A percentile compares a stretch with the other conserved stretches of the same genome.
Evolutionary conservation across 768 basidiomycete genomes (phyloP).

Genomic region (Suillus paluster): DNA sequence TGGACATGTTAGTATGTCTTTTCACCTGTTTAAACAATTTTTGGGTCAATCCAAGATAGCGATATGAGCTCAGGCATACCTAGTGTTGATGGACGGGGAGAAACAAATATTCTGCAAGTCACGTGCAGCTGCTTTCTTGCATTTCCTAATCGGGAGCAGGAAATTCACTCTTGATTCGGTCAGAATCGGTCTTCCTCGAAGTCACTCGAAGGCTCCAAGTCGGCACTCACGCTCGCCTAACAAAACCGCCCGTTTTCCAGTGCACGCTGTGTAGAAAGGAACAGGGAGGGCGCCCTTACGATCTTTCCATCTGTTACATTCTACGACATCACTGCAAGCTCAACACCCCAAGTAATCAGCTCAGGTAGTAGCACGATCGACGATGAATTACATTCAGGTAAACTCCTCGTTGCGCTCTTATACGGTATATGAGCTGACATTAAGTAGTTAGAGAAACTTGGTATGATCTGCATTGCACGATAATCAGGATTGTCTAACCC

Average conservation of each 20-base stretch:
- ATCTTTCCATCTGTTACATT: neutral
- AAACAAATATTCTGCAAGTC: constrained; percentile 17
- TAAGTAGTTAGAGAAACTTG: constrained; percentile 87
- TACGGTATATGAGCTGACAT: constrained; percentile 5
- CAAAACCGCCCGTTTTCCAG: neutral
- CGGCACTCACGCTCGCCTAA: neutral
- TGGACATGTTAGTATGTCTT: constrained; percentile 38
- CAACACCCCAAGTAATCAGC: neutral
- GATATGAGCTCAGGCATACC: constrained; percentile 1
- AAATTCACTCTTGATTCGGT: neutral
- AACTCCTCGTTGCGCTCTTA: constrained; percentile 15
- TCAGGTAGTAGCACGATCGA: constrained; percentile 7
- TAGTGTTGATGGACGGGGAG: constrained; percentile 9
- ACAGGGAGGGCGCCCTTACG: neutral
- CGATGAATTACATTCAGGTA: constrained; percentile 66
- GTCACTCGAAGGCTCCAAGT: neutral
- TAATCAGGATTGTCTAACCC: constrained; percentile 3
- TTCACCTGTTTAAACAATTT: neutral
- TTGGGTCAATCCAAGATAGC: neutral
- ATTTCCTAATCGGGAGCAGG: constrained; percentile 1
- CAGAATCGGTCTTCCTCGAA: neutral
- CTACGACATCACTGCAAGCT: neutral
- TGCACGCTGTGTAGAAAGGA: neutral
- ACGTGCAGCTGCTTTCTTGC: constrained; percentile 6
- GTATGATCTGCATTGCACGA: constrained; percentile 31